These are phyloP conservation scores for Coemansia sp. DNA, from an alignment of 192 early-diverging fungal genomes.

Conservation along the genomic window DNA sequence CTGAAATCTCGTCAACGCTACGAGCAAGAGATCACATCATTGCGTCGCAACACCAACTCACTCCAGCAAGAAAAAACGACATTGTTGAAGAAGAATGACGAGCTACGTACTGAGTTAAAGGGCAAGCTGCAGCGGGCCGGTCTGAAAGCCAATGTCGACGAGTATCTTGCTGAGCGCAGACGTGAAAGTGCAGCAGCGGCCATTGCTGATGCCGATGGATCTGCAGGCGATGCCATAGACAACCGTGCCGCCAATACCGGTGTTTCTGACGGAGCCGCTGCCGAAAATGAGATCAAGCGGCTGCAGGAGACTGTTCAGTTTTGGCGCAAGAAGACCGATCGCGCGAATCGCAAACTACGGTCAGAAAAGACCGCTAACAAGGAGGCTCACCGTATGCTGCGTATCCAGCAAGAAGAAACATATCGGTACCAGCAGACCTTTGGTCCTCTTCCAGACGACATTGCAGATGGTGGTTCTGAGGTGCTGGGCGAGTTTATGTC, in stretches of 20 bases:
- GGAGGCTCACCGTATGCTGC: conserved; percentile 31
- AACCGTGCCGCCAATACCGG: neutral
- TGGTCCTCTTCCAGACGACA: conserved; percentile 35
- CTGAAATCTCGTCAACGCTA: conserved; percentile 57
- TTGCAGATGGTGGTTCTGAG: conserved; percentile 17
- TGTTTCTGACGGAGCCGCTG: conserved; percentile 7
- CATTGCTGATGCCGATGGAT: neutral
- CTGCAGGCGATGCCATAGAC: neutral
- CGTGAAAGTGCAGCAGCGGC: conserved; percentile 7
- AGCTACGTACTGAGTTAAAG: conserved; percentile 58
- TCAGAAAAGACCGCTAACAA: conserved; percentile 24
- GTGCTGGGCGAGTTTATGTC: conserved; percentile 23
- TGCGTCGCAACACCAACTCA: conserved; percentile 57
- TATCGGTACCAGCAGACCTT: conserved; percentile 40
- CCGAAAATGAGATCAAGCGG: conserved; percentile 33
- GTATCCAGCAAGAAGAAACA: conserved; percentile 42
- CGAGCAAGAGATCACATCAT: conserved; percentile 62
- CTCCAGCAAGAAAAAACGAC: conserved; percentile 66
- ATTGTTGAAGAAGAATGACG: conserved; percentile 59
- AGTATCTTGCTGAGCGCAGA: conserved; percentile 43
- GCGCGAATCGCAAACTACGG: conserved; percentile 39
- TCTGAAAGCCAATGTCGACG: conserved; percentile 49
- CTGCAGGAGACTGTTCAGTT: conserved; percentile 42
- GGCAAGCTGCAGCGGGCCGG: conserved; percentile 56
- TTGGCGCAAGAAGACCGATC: conserved; percentile 45